Evolutionary conservation across 2,329 filamentous ascomycete species (phyloP), one percentile per base, ranked within the genome.

Genomic region (Aspergillus sp.): DNA sequence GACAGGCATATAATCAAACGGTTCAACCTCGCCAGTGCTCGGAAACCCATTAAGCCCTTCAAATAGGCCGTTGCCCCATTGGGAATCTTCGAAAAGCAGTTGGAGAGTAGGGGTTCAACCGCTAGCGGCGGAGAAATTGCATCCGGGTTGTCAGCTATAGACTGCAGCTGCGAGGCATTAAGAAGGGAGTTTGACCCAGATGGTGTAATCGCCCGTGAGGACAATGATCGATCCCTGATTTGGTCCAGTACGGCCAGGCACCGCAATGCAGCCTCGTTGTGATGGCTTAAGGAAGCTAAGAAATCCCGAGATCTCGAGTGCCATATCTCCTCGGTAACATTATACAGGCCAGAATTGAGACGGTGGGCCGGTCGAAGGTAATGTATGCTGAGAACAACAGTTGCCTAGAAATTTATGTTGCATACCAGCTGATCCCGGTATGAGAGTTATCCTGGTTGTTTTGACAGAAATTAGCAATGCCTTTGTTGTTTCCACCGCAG

Each of bases 341-440:
- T 49, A 5, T 36, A 49, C 18, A 61, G 14, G 1, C 24, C 36
- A 0, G 18, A 24, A 16, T 61, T 45, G n/a, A 36, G 22, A 7
- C 46, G 22, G 3, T 57, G 54, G 4, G 36, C 32, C 2, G 54
- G 53, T n/a, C 46, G 54, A 16, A 65, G 54, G 45, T 58, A 51
- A 26, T 65, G 51, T 39, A 66, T 65, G 22, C 56, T 67, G 4
- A 66, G 57, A 6, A 66, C 62, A 24, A 67, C 24, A 2, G 59
- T 57, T 5, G 69, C 67, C 46, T 71, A 67, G 18, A 71, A 58
- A 9, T n/a, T n/a, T 68, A 69, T 0, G 63, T 69, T 3, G 65
- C 65, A 22, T 71, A 70, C 65, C 65, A 71, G 47, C 58, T 63
- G 1, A 69, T 29, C 0, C 66, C 59, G 5, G 52, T 31, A 24